Percentiles rank a stretch among this genome's conserved stretches.
phyloP scores from a whole-genome alignment of 345 rosid species.

The Firmiana major region DNA sequence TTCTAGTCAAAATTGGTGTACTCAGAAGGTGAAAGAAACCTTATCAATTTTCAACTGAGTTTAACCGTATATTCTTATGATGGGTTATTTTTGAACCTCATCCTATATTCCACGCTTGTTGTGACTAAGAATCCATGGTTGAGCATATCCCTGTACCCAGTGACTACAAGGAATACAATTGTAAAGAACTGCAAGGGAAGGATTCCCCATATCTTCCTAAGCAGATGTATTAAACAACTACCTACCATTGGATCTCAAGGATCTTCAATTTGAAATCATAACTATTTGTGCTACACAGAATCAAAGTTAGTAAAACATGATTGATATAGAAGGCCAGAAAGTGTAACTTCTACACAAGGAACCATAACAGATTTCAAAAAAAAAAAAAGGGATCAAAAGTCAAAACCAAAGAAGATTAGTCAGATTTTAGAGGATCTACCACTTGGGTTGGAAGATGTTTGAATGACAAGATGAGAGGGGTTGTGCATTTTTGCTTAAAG shows the following conservation, averaged over 20 bases:
- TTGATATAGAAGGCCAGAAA: background rate
- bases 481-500: background rate
- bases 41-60: background rate
- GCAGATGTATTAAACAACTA: background rate
- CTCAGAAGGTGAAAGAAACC: background rate
- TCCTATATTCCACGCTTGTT: background rate
- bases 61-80: background rate
- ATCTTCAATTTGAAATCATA: background rate
- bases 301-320: background rate
- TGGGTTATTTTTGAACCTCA: background rate
- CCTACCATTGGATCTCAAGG: background rate
- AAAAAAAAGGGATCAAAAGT: background rate
- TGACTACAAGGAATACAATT: background rate
- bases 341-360: background rate
- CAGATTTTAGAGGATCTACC: background rate
- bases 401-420: constrained; percentile 1
- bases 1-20: background rate
- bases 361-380: background rate
- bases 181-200: background rate
- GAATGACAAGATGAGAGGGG: background rate
- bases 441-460: background rate
- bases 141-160: background rate
- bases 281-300: background rate
- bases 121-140: background rate
- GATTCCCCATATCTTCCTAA: background rate